Base-by-base conservation (phyloP, 1,284 basidiomycete genomes). In the Volvariella volvacea region DNA sequence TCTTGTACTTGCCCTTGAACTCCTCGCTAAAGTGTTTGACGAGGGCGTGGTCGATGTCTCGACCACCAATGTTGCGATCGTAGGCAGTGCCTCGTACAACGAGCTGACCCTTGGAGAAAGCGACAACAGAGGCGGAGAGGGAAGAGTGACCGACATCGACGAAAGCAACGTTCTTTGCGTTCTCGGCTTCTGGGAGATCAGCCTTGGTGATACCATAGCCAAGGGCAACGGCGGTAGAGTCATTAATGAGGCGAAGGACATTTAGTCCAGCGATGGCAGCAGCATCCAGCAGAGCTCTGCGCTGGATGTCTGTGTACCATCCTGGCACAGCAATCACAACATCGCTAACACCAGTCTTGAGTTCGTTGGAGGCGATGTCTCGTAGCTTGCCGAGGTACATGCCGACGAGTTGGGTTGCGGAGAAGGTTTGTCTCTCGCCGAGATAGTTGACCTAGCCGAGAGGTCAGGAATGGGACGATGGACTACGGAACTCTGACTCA, bases 171-270 rank as follows among this genome's bases (percentile, higher is more conserved):
- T 95, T 74, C 43, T 85, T 77, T 2, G 92, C 81, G 52, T 78
- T 81, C 53, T 93, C 91, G 38, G 80, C 63, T 22, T 83, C 80
- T 32, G 93, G 93, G 41, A 96, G 78, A 65, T 96, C 93, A 22
- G 86, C 81, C 69, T 97, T 97, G 56, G 92, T 96, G 74, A 96
- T 96, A 58, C 93, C 93, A 68, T 93, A 96, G 46, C 89, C 91
- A 60, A 96, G 85, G 20, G 93, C 93, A 48, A 87, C 79, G 43
- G 92, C 92, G 50, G 93, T 95, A 48, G 87, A 85, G 65, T 96
- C 92, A 71, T 95, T 95, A 73, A 96, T 92, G 60, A 97, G 77
- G 46, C 92, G 88, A 49, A 96, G 87, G 52, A 81, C 70, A 65
- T 93, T 94, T 52, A 96, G 78, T 48, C 85, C 83, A 43, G 88